These are phyloP conservation scores for Plasmodium vivax DNA, from an alignment of 169 alveolate species.

Conservation along the genomic window DNA sequence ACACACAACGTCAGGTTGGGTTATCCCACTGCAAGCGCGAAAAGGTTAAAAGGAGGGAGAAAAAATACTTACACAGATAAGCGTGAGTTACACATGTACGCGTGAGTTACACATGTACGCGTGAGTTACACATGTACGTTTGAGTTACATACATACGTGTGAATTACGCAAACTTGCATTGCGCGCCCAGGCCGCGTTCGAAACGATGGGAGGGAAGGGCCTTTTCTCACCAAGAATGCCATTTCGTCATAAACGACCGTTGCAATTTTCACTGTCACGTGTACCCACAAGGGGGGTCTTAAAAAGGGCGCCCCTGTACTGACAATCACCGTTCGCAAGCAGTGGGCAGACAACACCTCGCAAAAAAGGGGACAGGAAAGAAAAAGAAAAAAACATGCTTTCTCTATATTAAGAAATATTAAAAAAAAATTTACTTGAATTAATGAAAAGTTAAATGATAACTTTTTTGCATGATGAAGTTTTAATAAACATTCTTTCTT, in stretches of 20 bases:
- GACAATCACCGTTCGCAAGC: not conserved
- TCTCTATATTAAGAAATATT: not conserved
- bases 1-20: not conserved
- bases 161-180: not conserved
- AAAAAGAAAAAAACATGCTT: not conserved
- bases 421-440: not conserved
- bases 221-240: not conserved
- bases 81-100: not conserved
- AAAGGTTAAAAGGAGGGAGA: not conserved
- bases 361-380: not conserved
- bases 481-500: not conserved
- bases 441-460: not conserved
- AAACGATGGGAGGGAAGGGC: not conserved
- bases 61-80: not conserved
- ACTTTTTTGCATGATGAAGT: constrained; percentile 3
- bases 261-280: not conserved
- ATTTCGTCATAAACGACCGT: not conserved
- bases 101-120: too few species aligned
- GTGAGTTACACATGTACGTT: not conserved
- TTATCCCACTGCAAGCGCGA: not conserved
- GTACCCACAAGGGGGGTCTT: not conserved
- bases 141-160: not conserved
- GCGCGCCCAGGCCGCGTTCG: not conserved
- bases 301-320: not conserved
- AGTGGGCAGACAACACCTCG: not conserved